These are phyloP conservation scores for Epichloe typhina DNA, from an alignment of 2,329 filamentous ascomycete species.

Conservation along the genomic window DNA sequence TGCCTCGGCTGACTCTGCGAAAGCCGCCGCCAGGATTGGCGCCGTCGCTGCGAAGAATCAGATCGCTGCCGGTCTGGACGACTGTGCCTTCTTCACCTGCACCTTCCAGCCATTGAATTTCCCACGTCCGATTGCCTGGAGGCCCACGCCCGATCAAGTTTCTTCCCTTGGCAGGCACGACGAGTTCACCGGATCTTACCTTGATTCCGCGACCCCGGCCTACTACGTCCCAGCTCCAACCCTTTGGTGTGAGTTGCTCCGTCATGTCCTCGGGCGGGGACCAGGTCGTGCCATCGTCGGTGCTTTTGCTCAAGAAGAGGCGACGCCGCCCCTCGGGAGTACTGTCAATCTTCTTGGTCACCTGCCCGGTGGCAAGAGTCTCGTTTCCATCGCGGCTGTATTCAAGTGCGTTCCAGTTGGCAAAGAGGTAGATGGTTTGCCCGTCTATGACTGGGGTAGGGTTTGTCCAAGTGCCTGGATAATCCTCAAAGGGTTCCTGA, in stretches of 20 bases:
- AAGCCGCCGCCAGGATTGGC: conserved; percentile 4
- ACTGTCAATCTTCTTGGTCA: conserved; percentile 10
- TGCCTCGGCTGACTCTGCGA: conserved; percentile 9
- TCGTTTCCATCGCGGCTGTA: conserved; percentile 15
- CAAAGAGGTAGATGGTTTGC: conserved; percentile 18
- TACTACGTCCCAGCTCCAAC: conserved; percentile 11
- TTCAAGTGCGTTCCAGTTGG: conserved; percentile 15
- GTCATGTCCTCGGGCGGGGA: conserved; percentile 12
- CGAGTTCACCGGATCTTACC: conserved; percentile 9
- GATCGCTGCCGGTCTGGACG: conserved; percentile 9
- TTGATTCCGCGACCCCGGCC: conserved; percentile 13
- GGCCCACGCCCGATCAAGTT: conserved; percentile 12
- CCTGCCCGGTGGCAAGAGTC: conserved; percentile 10
- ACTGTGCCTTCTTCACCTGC: conserved; percentile 10
- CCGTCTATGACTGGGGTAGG: conserved; percentile 17
- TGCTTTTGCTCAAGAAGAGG: conserved; percentile 12
- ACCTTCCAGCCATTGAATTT: conserved; percentile 4
- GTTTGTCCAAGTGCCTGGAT: conserved; percentile 17
- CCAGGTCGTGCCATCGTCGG: conserved; percentile 14
- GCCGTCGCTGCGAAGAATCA: conserved; percentile 10
- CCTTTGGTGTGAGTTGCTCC: conserved; percentile 9
- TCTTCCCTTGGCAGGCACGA: conserved; percentile 11
- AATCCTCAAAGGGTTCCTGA: conserved; percentile 12
- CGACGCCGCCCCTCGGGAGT: conserved; percentile 13
- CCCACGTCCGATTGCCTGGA: conserved; percentile 11